Evolutionary conservation across 495 filamentous ascomycete genomes (phyloP), one percentile per base, ranked within the genome.

Genomic region (Tuber aestivum): DNA sequence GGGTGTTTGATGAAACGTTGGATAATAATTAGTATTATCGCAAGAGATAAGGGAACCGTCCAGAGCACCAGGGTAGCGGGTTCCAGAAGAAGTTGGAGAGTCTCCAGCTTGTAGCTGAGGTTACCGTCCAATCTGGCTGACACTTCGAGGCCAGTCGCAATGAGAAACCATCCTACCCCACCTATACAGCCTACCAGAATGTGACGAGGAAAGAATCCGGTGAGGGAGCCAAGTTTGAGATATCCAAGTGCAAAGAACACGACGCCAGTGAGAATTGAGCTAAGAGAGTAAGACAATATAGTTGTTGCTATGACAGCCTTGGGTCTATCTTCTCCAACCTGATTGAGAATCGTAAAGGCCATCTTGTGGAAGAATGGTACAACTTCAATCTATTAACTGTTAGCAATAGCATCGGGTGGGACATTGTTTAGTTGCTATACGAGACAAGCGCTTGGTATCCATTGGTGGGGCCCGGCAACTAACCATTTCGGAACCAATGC

Each of bases 171-270:
- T n/a, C 95, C 95, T 35, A 99, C 96, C 73, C 95, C 95, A 61
- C 96, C 95, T 76, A 99, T 98, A 82, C 96, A 97, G 38, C 95
- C 95, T 69, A 97, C 93, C n/a, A 98, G 84, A 77, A 99, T 98
- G 77, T 96, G 94, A 44, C 94, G 89, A 41, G 95, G 95, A 79
- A 99, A 97, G 86, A 97, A 99, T 37, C 94, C 95, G 74, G 97
- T 94, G 42, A 99, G 87, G 70, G 93, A 93, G 27, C 95, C 95
- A 73, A 97, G 88, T 76, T 89, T 91, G 83, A 92, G 95, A 41
- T 86, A 87, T 72, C 95, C 96, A 87, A 99, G 94, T 14, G 92
- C 83, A 82, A 94, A 96, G 86, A 98, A 99, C 5, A 97, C 93
- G 70, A 92, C 72, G 4, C 95, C 95, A 2, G 95, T 99, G 40